phyloP scores from a whole-genome alignment of 495 filamentous ascomycete genomes.

The Lophiostoma macrostomum region DNA sequence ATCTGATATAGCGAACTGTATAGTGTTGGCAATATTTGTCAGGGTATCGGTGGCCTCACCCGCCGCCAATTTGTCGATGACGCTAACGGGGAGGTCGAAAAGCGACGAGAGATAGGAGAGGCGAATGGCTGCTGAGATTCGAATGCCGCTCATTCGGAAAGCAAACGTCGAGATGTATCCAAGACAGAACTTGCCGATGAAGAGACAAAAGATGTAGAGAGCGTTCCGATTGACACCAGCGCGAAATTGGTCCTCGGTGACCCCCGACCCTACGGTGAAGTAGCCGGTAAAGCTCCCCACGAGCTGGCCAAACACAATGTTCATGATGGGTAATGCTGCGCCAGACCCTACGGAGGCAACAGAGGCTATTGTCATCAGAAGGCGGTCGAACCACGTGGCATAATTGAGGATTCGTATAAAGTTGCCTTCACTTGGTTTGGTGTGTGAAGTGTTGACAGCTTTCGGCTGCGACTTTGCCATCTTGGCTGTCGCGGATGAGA shows the following conservation, averaged over 20 bases:
- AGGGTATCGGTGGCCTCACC: slow-evolving; percentile 19
- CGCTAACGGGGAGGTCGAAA: slow-evolving; percentile 37
- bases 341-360: slow-evolving; percentile 5
- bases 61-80: slow-evolving; percentile 9
- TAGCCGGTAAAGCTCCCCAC: slow-evolving; percentile 4
- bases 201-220: slow-evolving; percentile 85
- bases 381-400: slow-evolving; percentile 9
- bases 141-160: slow-evolving; percentile 90
- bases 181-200: slow-evolving; percentile 76
- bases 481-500: neutral
- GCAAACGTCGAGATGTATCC: slow-evolving; percentile 79
- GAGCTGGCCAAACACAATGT: slow-evolving; percentile 10
- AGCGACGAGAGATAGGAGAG: slow-evolving; percentile 40
- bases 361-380: slow-evolving; percentile 8
- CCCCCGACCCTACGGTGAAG: slow-evolving; percentile 8
- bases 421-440: neutral
- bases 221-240: slow-evolving; percentile 40
- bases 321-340: slow-evolving; percentile 11
- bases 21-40: slow-evolving; percentile 46
- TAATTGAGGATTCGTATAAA: slow-evolving; percentile 5
- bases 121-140: slow-evolving; percentile 62
- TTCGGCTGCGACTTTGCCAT: neutral
- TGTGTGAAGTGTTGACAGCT: neutral
- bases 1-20: slow-evolving; percentile 67
- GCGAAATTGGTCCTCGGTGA: slow-evolving; percentile 8